These are phyloP conservation scores for Cenococcum geophilum DNA, from an alignment of 495 filamentous ascomycete species.

Conservation along the genomic window DNA sequence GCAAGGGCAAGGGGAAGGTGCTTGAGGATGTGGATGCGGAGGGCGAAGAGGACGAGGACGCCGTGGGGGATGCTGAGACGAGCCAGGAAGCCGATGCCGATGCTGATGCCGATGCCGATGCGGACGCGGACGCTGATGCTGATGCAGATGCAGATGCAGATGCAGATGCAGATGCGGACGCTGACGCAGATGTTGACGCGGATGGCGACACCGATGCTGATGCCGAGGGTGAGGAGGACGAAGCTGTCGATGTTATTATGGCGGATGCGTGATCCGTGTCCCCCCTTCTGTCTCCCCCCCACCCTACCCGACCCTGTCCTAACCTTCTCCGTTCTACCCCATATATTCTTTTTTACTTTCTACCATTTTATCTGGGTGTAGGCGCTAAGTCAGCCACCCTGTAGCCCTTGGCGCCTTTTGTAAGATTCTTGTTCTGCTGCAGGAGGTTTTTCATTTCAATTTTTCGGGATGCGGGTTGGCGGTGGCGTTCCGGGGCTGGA, in stretches of 20 bases:
- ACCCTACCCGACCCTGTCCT: no score
- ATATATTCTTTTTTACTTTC: no score
- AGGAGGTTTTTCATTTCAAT: no score
- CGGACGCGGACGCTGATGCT: slow-evolving; percentile 21
- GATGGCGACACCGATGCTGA: slow-evolving; percentile 28
- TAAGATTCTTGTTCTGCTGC: no score
- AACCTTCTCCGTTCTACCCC: no score
- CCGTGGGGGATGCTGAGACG: slow-evolving; percentile 10
- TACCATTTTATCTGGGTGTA: no score
- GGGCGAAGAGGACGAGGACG: slow-evolving; percentile 25
- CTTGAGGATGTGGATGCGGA: slow-evolving; percentile 9
- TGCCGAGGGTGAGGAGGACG: slow-evolving; percentile 29
- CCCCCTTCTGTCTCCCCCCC: background rate
- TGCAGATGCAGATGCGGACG: slow-evolving; percentile 11
- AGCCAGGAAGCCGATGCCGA: slow-evolving; percentile 12
- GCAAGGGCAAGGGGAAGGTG: slow-evolving; percentile 20
- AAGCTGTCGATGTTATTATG: slow-evolving; percentile 11
- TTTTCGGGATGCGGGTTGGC: no score
- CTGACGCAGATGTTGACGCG: slow-evolving; percentile 9
- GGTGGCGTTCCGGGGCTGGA: no score
- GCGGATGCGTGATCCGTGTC: slow-evolving; percentile 6
- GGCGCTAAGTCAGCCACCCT: no score
- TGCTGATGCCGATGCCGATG: slow-evolving; percentile 26
- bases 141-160: slow-evolving; percentile 26
- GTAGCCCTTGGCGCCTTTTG: no score